These are phyloP conservation scores for Stentor roeselii DNA, from an alignment of 73 alveolate genomes.

Conservation along the genomic window DNA sequence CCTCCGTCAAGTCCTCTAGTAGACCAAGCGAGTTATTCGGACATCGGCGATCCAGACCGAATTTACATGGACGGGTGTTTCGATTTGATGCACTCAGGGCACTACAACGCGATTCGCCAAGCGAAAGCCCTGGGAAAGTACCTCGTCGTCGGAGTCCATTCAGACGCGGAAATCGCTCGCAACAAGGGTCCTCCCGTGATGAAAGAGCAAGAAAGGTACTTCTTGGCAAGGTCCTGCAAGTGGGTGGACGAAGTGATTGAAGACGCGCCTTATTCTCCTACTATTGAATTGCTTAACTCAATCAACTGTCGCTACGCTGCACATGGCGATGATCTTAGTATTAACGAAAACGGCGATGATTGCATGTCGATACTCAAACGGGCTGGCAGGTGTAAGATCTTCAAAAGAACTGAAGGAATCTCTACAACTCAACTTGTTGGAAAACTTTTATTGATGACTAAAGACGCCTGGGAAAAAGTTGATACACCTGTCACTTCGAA, in stretches of 20 bases:
- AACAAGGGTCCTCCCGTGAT: constrained; percentile 93
- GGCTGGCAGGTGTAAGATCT: constrained; percentile 83
- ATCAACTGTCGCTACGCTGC: constrained; percentile 76
- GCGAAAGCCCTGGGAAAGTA: background rate
- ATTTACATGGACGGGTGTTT: constrained; percentile 96
- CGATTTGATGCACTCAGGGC: constrained; percentile 98
- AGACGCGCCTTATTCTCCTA: constrained; percentile 54
- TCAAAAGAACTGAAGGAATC: constrained; percentile 93
- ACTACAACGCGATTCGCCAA: constrained; percentile 93
- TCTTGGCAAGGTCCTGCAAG: constrained; percentile 75
- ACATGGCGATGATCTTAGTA: constrained; percentile 91
- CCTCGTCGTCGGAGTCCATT: constrained; percentile 88
- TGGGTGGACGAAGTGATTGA: constrained; percentile 88
- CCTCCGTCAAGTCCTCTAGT: constrained; percentile 10
- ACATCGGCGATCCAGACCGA: constrained; percentile 64
- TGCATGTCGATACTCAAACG: too few species aligned
- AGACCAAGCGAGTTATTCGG: background rate
- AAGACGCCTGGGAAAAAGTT: constrained; percentile 16
- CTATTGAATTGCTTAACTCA: constrained; percentile 48
- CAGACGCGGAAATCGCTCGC: constrained; percentile 84
- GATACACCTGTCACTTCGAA: background rate
- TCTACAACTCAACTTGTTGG: constrained; percentile 85
- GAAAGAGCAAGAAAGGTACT: constrained; percentile 83
- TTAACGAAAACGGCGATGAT: constrained; percentile 71
- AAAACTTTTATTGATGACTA: constrained; percentile 63